These are phyloP conservation scores for Ophiosphaerella herpotricha DNA, from an alignment of 2,329 filamentous ascomycete species.

Conservation along the genomic window DNA sequence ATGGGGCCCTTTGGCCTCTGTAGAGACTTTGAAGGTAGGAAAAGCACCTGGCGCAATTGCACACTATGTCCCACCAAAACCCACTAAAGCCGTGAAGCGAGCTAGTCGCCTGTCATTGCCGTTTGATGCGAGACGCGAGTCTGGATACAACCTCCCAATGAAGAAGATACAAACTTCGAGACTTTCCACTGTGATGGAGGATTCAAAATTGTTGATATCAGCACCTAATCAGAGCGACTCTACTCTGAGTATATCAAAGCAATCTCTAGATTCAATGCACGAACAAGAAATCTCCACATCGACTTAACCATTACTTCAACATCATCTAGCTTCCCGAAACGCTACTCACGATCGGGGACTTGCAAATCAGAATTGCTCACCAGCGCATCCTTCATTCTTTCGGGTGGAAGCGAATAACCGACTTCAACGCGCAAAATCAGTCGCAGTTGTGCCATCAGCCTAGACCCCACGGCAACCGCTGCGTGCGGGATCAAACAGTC, in stretches of 20 bases:
- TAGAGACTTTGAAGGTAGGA: slow-evolving; percentile 39
- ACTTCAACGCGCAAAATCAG: slow-evolving; percentile 31
- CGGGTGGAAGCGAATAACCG: slow-evolving; percentile 14
- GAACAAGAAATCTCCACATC: slow-evolving; percentile 23
- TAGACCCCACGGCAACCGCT: slow-evolving; percentile 20
- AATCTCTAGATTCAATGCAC: slow-evolving; percentile 15
- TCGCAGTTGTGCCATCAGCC: slow-evolving; percentile 24
- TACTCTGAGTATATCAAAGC: slow-evolving; percentile 8
- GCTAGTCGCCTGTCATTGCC: slow-evolving; percentile 37
- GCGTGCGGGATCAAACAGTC: slow-evolving; percentile 32
- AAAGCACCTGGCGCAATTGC: slow-evolving; percentile 15
- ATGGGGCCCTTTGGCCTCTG: slow-evolving; percentile 49
- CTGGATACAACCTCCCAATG: slow-evolving; percentile 33
- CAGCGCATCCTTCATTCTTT: not conserved
- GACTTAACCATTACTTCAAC: slow-evolving; percentile 33
- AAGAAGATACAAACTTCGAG: slow-evolving; percentile 31
- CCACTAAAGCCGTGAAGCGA: slow-evolving; percentile 19
- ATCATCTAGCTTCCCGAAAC: slow-evolving; percentile 35
- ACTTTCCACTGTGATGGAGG: slow-evolving; percentile 48
- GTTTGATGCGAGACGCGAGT: slow-evolving; percentile 30
- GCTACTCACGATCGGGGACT: slow-evolving; percentile 5
- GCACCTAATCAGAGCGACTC: slow-evolving; percentile 24
- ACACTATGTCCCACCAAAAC: slow-evolving; percentile 31
- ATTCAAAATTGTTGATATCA: slow-evolving; percentile 40
- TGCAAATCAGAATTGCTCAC: not conserved